phyloP scores from a whole-genome alignment of 2,329 filamentous ascomycete species.

The Passalora sequoiae region DNA sequence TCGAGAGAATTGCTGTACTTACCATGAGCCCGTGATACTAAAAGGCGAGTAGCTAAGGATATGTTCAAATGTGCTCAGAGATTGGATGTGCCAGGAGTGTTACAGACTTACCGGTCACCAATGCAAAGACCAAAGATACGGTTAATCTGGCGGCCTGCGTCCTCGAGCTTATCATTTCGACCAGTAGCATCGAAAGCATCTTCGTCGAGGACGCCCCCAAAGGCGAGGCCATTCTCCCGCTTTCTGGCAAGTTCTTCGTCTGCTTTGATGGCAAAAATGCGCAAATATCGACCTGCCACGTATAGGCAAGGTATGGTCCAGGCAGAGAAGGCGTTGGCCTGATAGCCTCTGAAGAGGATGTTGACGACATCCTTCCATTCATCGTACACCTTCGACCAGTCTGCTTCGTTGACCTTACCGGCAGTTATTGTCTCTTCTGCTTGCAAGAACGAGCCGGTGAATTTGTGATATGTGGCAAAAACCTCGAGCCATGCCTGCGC shows the following conservation, averaged over 20 bases:
- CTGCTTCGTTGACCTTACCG: slow-evolving; percentile 43
- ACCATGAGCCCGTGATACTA: slow-evolving; percentile 23
- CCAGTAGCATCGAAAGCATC: slow-evolving; percentile 72
- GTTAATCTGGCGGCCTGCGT: slow-evolving; percentile 85
- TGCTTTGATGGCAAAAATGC: slow-evolving; percentile 84
- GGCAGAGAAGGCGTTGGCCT: slow-evolving; percentile 67
- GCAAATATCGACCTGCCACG: slow-evolving; percentile 75
- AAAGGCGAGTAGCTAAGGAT: slow-evolving; percentile 2
- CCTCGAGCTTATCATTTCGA: slow-evolving; percentile 80
- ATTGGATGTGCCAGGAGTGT: too few species aligned
- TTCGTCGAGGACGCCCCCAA: slow-evolving; percentile 65
- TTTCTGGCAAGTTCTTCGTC: slow-evolving; percentile 62
- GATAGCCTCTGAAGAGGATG: slow-evolving; percentile 74
- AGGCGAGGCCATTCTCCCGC: slow-evolving; percentile 34
- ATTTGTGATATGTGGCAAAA: slow-evolving; percentile 78
- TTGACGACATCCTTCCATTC: slow-evolving; percentile 82
- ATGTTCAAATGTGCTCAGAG: too few species aligned
- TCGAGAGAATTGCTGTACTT: slow-evolving; percentile 65
- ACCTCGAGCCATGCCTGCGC: slow-evolving; percentile 80
- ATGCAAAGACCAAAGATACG: slow-evolving; percentile 87
- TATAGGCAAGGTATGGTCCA: slow-evolving; percentile 95
- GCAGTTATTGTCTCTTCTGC: slow-evolving; percentile 53
- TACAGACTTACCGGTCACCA: slow-evolving; percentile 72
- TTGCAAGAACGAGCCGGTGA: slow-evolving; percentile 65
- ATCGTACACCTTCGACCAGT: slow-evolving; percentile 80